Conservation (phyloP, 2,329 filamentous ascomycete species). For the Nemania serpens region DNA sequence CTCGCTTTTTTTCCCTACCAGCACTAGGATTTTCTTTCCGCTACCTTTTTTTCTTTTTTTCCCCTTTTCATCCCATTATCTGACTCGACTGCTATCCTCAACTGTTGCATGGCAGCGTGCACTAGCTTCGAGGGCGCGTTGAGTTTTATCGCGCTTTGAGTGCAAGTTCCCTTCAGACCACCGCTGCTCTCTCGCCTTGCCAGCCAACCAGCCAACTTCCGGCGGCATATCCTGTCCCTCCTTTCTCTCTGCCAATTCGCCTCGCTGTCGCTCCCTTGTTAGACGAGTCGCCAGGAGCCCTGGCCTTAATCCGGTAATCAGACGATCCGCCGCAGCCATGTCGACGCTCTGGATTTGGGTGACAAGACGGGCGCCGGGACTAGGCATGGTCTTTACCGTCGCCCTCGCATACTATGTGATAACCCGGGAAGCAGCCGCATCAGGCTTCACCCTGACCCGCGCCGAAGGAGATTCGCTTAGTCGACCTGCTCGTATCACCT, state of each 20-base stretch:
- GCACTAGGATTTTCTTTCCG: slow-evolving; percentile 28
- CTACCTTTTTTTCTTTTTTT: slow-evolving; percentile 17
- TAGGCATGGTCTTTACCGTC: slow-evolving; percentile 57
- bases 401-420: slow-evolving; percentile 61
- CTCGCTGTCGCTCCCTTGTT: slow-evolving; percentile 25
- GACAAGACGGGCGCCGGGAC: slow-evolving; percentile 57
- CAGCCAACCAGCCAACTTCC: slow-evolving; percentile 18
- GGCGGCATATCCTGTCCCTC: slow-evolving; percentile 28
- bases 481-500: slow-evolving; percentile 36
- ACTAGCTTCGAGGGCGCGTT: slow-evolving; percentile 27
- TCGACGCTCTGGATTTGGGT: slow-evolving; percentile 59
- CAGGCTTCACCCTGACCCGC: slow-evolving; percentile 51
- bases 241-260: slow-evolving; percentile 26
- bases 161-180: slow-evolving; percentile 8
- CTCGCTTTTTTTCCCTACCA: slow-evolving; percentile 29
- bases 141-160: slow-evolving; percentile 31
- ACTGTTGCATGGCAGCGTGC: slow-evolving; percentile 28
- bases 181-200: slow-evolving; percentile 35
- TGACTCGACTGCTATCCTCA: slow-evolving; percentile 20
- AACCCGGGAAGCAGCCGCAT: slow-evolving; percentile 52
- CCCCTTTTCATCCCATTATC: slow-evolving; percentile 27
- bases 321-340: slow-evolving; percentile 47
- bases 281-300: slow-evolving; percentile 26
- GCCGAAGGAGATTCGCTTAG: slow-evolving; percentile 46
- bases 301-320: slow-evolving; percentile 30